phyloP scores from a whole-genome alignment of 148 eudicot genomes.

The Arbutus unedo region DNA sequence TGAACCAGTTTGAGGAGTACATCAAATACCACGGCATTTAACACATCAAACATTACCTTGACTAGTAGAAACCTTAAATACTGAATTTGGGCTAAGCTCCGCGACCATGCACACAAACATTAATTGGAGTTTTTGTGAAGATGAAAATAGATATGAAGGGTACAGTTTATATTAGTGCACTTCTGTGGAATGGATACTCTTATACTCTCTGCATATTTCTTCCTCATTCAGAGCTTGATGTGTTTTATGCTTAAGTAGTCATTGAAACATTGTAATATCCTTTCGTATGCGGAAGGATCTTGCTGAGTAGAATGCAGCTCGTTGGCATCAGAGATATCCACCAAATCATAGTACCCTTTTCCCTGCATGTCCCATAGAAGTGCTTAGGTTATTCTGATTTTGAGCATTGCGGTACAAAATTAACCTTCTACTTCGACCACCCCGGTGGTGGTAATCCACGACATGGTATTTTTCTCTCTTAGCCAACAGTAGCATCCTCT shows the following conservation, averaged over 20 bases:
- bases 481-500: neutral
- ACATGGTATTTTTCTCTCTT: neutral
- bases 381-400: neutral
- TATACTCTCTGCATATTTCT: neutral
- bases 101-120: neutral
- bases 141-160: neutral
- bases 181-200: neutral
- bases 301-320: neutral
- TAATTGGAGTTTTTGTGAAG: neutral
- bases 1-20: neutral
- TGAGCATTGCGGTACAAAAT: neutral
- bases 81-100: neutral
- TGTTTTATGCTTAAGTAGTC: neutral
- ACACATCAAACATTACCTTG: neutral
- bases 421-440: neutral
- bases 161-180: neutral
- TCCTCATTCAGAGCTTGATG: neutral
- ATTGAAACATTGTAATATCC: neutral
- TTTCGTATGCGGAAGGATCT: neutral
- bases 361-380: neutral
- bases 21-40: neutral
- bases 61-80: neutral
- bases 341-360: neutral
- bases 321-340: neutral
- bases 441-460: neutral